Conservation (phyloP, 2,329 filamentous ascomycete species). For the Rhynchosporium graminicola region DNA sequence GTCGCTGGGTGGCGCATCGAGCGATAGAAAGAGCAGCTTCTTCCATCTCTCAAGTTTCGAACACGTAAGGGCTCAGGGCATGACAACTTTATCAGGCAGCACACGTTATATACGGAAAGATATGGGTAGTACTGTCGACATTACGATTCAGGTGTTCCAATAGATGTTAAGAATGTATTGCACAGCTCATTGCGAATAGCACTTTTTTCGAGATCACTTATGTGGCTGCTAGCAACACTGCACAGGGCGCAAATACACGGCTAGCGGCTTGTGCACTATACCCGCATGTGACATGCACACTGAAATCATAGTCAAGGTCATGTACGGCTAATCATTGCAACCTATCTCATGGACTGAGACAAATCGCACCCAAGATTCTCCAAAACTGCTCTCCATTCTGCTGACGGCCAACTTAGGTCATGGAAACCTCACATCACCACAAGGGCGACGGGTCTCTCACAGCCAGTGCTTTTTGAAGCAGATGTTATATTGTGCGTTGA, state of each 20-base stretch:
- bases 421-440: conserved; percentile 38
- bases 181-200: too few species aligned
- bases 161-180: too few species aligned
- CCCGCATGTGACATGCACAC: background rate
- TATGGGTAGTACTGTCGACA: too few species aligned
- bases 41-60: too few species aligned
- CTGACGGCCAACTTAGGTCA: conserved; percentile 39
- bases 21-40: background rate
- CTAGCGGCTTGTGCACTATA: background rate
- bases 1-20: background rate
- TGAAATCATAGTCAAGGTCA: conserved; percentile 7
- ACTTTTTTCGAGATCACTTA: background rate
- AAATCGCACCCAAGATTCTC: conserved; percentile 40
- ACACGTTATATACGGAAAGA: too few species aligned
- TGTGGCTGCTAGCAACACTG: background rate
- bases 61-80: too few species aligned
- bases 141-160: too few species aligned
- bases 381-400: conserved; percentile 38
- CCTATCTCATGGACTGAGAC: conserved; percentile 33
- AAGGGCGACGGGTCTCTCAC: conserved; percentile 38
- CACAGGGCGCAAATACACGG: background rate
- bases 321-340: conserved; percentile 41
- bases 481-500: conserved; percentile 23
- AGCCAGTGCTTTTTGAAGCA: conserved; percentile 39
- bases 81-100: too few species aligned